Percentiles rank a stretch among this genome's conserved stretches.
Evolutionary conservation across 2,329 filamentous ascomycete genomes (phyloP).

Genomic region (Trichoderma asperellum): DNA sequence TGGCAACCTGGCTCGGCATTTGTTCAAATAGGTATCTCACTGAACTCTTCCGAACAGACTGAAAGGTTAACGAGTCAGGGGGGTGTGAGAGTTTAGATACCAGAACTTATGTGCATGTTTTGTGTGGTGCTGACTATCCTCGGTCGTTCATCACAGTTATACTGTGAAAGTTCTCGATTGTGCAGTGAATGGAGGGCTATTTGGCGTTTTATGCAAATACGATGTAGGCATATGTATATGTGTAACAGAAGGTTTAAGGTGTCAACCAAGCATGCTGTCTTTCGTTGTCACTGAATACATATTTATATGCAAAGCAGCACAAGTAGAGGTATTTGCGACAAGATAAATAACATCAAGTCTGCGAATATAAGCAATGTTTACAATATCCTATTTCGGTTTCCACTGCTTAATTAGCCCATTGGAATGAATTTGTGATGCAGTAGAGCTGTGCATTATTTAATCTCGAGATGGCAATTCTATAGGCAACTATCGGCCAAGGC

Average conservation of each 20-base stretch:
- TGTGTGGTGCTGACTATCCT: background rate
- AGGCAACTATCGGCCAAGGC: background rate
- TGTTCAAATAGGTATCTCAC: no score
- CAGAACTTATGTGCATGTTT: background rate
- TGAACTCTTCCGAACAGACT: background rate
- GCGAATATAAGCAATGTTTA: background rate
- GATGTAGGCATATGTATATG: background rate
- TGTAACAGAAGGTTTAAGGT: background rate
- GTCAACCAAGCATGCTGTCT: background rate
- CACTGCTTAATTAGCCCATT: background rate
- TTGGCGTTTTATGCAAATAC: background rate
- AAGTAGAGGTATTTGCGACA: no score
- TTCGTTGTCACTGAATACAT: background rate
- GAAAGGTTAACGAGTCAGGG: background rate
- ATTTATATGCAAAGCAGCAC: background rate
- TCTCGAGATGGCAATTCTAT: background rate
- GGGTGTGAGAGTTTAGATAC: background rate
- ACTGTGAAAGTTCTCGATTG: background rate
- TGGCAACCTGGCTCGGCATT: background rate
- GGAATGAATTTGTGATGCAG: background rate
- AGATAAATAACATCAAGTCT: no score
- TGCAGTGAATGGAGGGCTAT: background rate
- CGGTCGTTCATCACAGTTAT: background rate
- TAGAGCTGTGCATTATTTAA: background rate
- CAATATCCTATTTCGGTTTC: background rate